These are phyloP conservation scores for Amanita jacksonii DNA, from an alignment of 768 basidiomycete species.

Conservation along the genomic window DNA sequence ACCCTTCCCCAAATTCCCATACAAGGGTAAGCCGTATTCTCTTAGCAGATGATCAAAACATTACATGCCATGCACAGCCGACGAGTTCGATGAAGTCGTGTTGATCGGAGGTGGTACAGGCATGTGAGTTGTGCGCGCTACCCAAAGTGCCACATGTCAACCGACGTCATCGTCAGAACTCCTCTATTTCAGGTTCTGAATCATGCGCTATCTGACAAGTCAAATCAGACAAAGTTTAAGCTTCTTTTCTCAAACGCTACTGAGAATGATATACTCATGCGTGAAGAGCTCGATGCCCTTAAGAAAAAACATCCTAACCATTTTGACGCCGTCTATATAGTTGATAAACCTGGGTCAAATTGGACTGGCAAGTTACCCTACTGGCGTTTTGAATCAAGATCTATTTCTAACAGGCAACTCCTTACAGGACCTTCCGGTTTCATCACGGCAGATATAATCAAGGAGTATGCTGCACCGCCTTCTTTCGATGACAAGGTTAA, in stretches of 20 bases:
- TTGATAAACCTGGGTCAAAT: conserved; percentile 61
- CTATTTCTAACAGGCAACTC: too few species aligned
- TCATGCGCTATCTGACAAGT: conserved; percentile 59
- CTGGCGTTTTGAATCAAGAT: too few species aligned
- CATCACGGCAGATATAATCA: conserved; percentile 63
- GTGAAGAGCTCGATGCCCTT: conserved; percentile 63
- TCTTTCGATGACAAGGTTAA: conserved; percentile 70
- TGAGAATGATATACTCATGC: conserved; percentile 83
- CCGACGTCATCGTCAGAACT: conserved; percentile 35
- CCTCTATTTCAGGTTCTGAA: conserved; percentile 77
- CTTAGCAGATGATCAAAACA: neutral
- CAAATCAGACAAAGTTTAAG: conserved; percentile 92
- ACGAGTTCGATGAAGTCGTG: conserved; percentile 78
- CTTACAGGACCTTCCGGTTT: conserved; percentile 66
- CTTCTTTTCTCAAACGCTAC: conserved; percentile 87
- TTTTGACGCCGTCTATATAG: conserved; percentile 76
- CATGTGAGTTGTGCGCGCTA: conserved; percentile 43
- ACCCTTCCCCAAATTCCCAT: conserved; percentile 81
- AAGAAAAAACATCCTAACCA: conserved; percentile 59
- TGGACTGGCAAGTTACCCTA: conserved; percentile 42
- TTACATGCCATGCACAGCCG: conserved; percentile 33
- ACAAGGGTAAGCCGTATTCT: conserved; percentile 48
- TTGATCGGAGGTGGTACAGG: conserved; percentile 92
- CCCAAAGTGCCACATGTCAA: neutral
- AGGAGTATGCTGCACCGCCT: conserved; percentile 59